Evolutionary conservation across 306 rosid genomes (phyloP), one percentile per base, ranked within the genome.

Genomic region (Pterocarpus macrocarpus): DNA sequence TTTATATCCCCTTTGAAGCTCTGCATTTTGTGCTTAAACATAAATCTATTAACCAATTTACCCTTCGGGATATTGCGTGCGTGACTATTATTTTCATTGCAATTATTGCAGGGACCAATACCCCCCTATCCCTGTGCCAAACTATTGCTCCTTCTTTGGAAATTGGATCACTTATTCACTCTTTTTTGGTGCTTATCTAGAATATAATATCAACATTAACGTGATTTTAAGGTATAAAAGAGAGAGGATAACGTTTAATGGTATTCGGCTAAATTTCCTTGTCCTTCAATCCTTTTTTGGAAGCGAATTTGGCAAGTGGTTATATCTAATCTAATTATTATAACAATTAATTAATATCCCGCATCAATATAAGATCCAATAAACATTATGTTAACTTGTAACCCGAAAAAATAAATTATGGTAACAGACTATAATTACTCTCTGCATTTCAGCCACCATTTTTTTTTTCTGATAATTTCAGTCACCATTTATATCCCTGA

Each of bases 31-130:
- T 13, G 34, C 65, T 14, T 10, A 43, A 45, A 69, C 47, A 34
- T 32, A 15, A 28, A 34, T 34, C 9, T 14, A 69, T 66, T 79
- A 75, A 69, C 69, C 30, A 50, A 39, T 22, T 47, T 83, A 65
- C 64, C 83, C 80, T 47, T 78, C 10, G 0, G 34, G 80, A 80
- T 80, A 64, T 43, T 85, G 67, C 32, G 50, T 70, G 52, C 59
- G 28, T 36, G 35, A 17, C 15, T 43, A 4, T 69, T 69, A 36
- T 73, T 67, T 80, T 72, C 69, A 32, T 64, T 49, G 84, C 78
- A 84, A 84, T 80, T 80, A 80, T 84, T 75, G 81, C 4, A 56
- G 78, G 78, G 81, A 34, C 78, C 81, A 49, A 36, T 33, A 2
- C 0, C 33, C 63, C 38, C 45, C 53, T 11, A 5, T 5, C 47